Conservation (phyloP, 305 asterid species). For the Galium porrigens region DNA sequence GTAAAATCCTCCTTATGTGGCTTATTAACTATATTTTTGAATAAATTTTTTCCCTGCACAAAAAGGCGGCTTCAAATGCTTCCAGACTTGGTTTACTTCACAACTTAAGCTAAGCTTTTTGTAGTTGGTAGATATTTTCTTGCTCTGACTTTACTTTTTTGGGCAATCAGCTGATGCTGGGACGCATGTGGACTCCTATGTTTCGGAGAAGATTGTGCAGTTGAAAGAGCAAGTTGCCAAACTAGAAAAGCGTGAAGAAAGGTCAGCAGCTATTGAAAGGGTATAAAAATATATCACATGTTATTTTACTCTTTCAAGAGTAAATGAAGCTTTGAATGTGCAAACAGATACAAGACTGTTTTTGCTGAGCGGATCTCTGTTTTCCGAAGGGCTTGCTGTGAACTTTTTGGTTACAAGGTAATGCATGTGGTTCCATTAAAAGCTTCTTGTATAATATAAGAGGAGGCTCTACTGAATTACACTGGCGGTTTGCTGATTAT, state of each 20-base stretch:
- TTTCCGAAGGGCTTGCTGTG: slow-evolving; percentile 95
- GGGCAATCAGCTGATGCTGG: slow-evolving; percentile 64
- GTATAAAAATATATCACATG: slow-evolving; percentile 12
- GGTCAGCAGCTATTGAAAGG: slow-evolving; percentile 35
- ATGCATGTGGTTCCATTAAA: slow-evolving; percentile 11
- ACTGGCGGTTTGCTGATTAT: background rate
- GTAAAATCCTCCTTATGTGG: background rate
- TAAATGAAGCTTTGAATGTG: slow-evolving; percentile 10
- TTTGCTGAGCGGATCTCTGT: slow-evolving; percentile 94
- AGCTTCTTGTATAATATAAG: slow-evolving; percentile 2
- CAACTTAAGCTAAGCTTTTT: background rate
- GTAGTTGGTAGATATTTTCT: background rate
- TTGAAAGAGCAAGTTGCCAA: slow-evolving; percentile 92
- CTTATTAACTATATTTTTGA: background rate
- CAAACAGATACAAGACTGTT: slow-evolving; percentile 76
- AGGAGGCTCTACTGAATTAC: background rate
- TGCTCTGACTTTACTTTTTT: background rate
- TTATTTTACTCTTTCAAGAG: background rate
- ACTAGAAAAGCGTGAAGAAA: slow-evolving; percentile 90
- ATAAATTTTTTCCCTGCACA: background rate
- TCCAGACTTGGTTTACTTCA: background rate
- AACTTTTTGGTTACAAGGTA: slow-evolving; percentile 97
- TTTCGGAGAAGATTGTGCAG: slow-evolving; percentile 76
- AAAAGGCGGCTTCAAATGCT: background rate
- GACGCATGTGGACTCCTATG: slow-evolving; percentile 60